A percentile compares a stretch with the other conserved stretches of the same genome.
phyloP scores from a whole-genome alignment of 2,329 filamentous ascomycete species.

The Fusarium sp. region DNA sequence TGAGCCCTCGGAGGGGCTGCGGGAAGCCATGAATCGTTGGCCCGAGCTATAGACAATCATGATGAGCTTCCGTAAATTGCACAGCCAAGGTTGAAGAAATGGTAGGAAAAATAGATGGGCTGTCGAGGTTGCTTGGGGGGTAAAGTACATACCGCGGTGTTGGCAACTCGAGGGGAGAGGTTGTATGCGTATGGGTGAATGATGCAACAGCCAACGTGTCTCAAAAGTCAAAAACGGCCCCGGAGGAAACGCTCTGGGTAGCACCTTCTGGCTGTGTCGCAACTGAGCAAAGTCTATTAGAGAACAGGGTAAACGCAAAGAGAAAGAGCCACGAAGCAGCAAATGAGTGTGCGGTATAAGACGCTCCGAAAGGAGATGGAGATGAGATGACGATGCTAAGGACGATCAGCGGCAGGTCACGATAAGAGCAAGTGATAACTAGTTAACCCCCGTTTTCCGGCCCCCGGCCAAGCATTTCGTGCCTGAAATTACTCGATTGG shows the following conservation, averaged over 20 bases:
- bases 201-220: slow-evolving; percentile 49
- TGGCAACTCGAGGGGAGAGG: slow-evolving; percentile 30
- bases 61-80: slow-evolving; percentile 41
- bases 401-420: slow-evolving; percentile 2
- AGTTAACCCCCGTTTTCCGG: slow-evolving; percentile 19
- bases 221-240: slow-evolving; percentile 37
- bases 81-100: neutral
- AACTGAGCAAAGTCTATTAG: neutral
- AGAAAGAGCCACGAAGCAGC: neutral
- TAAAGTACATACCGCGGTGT: slow-evolving; percentile 38
- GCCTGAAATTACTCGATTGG: slow-evolving; percentile 14
- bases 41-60: slow-evolving; percentile 49
- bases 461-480: slow-evolving; percentile 7
- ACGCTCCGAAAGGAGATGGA: slow-evolving; percentile 17
- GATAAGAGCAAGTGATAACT: slow-evolving; percentile 35
- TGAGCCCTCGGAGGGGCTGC: slow-evolving; percentile 47
- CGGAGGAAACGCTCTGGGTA: slow-evolving; percentile 19
- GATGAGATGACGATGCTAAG: slow-evolving; percentile 27
- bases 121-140: slow-evolving; percentile 18
- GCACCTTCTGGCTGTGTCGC: slow-evolving; percentile 21
- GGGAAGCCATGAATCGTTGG: slow-evolving; percentile 55
- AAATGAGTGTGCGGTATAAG: slow-evolving; percentile 29
- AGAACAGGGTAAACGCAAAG: neutral
- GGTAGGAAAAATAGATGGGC: neutral
- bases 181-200: slow-evolving; percentile 25